Evolutionary conservation across 2,329 filamentous ascomycete species (phyloP).

Genomic region (Coniochaeta sp.): DNA sequence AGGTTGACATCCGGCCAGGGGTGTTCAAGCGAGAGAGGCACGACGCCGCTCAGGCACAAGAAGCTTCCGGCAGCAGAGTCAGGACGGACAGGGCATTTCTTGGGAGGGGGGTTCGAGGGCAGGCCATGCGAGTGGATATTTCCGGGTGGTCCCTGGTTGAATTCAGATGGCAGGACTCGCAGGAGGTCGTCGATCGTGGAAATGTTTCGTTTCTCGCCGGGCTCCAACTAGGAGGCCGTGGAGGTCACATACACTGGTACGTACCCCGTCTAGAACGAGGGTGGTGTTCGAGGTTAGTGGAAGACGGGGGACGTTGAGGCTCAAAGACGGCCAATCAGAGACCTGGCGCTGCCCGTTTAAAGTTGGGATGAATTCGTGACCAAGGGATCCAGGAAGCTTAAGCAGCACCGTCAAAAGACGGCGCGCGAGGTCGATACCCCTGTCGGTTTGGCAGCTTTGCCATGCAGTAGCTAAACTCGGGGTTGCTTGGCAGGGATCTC

Average conservation of each 20-base stretch:
- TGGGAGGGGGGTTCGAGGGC: not conserved
- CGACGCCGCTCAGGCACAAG: slow-evolving; percentile 2
- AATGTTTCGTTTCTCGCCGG: slow-evolving; percentile 4
- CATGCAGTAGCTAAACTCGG: not conserved
- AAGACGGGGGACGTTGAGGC: slow-evolving; percentile 5
- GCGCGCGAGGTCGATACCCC: not conserved
- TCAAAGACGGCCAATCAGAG: slow-evolving; percentile 11
- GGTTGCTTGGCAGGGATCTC: not conserved
- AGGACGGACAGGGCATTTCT: not conserved
- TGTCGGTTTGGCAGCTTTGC: not conserved
- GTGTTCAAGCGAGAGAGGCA: not conserved
- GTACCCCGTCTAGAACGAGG: not conserved
- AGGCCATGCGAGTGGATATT: not conserved
- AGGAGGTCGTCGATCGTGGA: not conserved
- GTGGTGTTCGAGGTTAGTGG: not conserved
- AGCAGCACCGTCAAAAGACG: not conserved
- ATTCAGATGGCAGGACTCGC: not conserved
- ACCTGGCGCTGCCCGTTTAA: slow-evolving; percentile 6
- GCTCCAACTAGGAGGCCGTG: not conserved
- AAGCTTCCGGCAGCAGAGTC: slow-evolving; percentile 2
- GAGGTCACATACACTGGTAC: not conserved
- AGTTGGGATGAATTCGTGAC: slow-evolving; percentile 12
- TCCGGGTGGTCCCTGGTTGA: not conserved
- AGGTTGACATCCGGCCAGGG: slow-evolving; percentile 2
- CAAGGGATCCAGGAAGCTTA: not conserved